Percentiles rank a stretch among this genome's conserved stretches.
Conservation (phyloP, 352 stramenopile genomes). For the Aphanomyces cochlioides region DNA sequence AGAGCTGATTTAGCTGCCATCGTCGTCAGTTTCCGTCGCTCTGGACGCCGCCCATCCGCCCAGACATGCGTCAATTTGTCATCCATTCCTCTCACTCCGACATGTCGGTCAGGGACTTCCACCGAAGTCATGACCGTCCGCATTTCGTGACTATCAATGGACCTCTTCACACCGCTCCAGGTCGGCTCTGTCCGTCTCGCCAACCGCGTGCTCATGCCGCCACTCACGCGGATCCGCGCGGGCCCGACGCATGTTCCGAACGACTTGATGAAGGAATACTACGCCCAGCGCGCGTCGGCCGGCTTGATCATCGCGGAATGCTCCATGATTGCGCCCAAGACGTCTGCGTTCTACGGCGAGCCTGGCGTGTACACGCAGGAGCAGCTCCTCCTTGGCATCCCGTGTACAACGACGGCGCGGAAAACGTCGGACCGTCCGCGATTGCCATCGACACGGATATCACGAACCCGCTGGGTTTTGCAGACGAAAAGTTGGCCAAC, state of each 20-base stretch:
- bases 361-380: conserved; percentile 48
- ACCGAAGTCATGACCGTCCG: no score
- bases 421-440: conserved; percentile 29
- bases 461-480: not conserved
- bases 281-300: conserved; percentile 10
- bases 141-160: no score
- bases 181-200: conserved; percentile 32
- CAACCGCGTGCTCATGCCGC: conserved; percentile 52
- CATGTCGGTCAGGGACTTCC: no score
- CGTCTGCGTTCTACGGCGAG: conserved; percentile 16
- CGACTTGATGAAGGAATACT: conserved; percentile 22
- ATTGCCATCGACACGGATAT: conserved; percentile 31
- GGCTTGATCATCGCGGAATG: conserved; percentile 23
- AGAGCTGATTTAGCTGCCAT: no score
- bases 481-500: conserved; percentile 28
- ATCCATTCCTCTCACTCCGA: no score
- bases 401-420: conserved; percentile 32
- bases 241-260: conserved; percentile 1
- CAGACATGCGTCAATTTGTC: no score
- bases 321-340: conserved; percentile 23
- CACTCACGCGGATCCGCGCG: conserved; percentile 38
- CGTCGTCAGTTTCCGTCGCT: no score
- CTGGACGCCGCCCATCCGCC: no score
- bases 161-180: no score
- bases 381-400: conserved; percentile 58